phyloP scores from a whole-genome alignment of 2,329 filamentous ascomycete species.

The Fusarium mangiferae region DNA sequence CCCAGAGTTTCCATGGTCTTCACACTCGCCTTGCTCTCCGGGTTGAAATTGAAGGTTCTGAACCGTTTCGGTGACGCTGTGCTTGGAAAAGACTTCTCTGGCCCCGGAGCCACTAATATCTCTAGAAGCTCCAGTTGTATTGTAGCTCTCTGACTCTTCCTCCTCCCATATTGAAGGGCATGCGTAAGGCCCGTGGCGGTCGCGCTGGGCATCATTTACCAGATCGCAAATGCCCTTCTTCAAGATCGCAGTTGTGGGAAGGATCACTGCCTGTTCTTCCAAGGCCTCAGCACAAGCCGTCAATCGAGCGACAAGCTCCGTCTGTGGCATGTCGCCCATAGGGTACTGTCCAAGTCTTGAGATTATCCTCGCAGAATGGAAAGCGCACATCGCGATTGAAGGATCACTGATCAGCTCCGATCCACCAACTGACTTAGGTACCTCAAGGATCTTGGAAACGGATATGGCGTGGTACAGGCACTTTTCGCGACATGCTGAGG shows the following conservation, averaged over 20 bases:
- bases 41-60: conserved; percentile 9
- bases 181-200: not conserved
- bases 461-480: conserved; percentile 13
- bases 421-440: not conserved
- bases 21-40: not conserved
- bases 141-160: conserved; percentile 8
- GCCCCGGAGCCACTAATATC: not conserved
- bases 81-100: conserved; percentile 16
- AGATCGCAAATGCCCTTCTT: conserved; percentile 19
- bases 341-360: conserved; percentile 23
- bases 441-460: not conserved
- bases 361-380: conserved; percentile 24
- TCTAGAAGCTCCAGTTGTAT: accelerated
- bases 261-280: not conserved
- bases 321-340: conserved; percentile 6
- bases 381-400: conserved; percentile 23
- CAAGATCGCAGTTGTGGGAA: not conserved
- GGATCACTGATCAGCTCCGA: conserved; percentile 20
- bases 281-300: not conserved
- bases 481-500: conserved; percentile 2
- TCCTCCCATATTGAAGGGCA: conserved; percentile 23
- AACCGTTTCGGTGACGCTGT: conserved; percentile 11
- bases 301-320: not conserved
- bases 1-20: accelerated
- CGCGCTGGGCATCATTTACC: conserved; percentile 1